Evolutionary conservation across 805 yeast species (phyloP).

Genomic region (Sporopachydermia lactativora): DNA sequence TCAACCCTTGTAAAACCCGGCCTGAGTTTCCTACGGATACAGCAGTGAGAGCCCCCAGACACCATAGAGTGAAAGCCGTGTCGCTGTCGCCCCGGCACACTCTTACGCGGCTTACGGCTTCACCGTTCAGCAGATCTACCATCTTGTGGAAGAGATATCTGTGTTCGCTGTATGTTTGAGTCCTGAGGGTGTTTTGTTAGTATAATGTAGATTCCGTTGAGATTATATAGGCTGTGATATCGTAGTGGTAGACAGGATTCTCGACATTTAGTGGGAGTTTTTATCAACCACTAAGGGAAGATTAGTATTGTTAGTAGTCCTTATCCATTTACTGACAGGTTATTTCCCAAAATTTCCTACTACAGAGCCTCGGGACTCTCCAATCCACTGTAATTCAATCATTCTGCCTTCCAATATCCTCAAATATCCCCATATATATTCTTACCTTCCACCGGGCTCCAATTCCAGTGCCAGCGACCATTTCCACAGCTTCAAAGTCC

Average conservation of each 20-base stretch:
- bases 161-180: background rate
- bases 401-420: slow-evolving; percentile 4
- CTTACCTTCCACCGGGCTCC: slow-evolving; percentile 6
- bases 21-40: background rate
- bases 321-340: no score
- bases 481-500: slow-evolving; percentile 5
- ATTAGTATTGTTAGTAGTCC: no score
- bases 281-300: no score
- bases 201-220: no score
- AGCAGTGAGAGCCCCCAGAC: background rate
- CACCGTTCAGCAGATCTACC: background rate
- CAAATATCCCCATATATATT: slow-evolving; percentile 18
- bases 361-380: no score
- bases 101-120: background rate
- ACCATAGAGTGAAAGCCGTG: background rate
- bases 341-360: no score
- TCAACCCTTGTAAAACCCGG: background rate
- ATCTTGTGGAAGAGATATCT: background rate
- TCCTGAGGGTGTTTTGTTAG: no score
- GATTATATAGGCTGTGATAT: no score
- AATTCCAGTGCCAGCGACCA: slow-evolving; percentile 6
- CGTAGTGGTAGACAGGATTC: no score
- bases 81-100: background rate
- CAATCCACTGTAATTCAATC: no score
- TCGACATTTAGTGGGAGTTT: no score